Percentiles rank a stretch among this genome's conserved stretches.
Evolutionary conservation across 306 rosid genomes (phyloP).

Genomic region (Citrullus colocynthis): DNA sequence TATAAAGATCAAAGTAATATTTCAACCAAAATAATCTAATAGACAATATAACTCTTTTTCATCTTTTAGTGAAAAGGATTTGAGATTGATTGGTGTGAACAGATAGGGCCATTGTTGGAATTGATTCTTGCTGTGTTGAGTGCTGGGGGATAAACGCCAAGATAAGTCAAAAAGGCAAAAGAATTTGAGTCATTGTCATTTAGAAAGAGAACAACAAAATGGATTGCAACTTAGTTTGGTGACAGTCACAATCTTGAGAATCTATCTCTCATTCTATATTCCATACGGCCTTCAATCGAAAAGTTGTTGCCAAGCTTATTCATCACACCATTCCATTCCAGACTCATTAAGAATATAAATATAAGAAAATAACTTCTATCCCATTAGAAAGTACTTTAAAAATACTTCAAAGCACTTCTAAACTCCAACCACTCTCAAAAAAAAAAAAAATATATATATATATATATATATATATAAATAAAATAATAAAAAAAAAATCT

Average conservation of each 20-base stretch:
- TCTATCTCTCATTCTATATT: not conserved
- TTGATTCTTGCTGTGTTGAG: slow-evolving; percentile 6
- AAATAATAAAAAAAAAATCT: not conserved
- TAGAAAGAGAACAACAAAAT: slow-evolving; percentile 1
- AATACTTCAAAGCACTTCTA: not conserved
- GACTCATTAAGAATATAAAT: not conserved
- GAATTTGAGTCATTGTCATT: slow-evolving; percentile 14
- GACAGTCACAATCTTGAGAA: slow-evolving; percentile 13
- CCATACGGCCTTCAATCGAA: not conserved
- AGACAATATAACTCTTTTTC: not conserved
- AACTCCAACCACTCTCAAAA: not conserved
- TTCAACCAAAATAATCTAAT: not conserved
- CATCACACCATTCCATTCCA: not conserved
- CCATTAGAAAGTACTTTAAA: not conserved
- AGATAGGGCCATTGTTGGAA: not conserved
- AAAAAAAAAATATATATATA: too few relatives aligned
- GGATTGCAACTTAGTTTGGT: slow-evolving; percentile 7
- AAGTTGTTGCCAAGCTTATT: not conserved
- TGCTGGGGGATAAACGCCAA: slow-evolving; percentile 14
- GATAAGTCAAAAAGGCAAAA: slow-evolving; percentile 15
- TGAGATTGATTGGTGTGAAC: not conserved
- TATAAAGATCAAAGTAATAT: too few relatives aligned
- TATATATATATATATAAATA: too few relatives aligned
- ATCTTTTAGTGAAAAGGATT: not conserved
- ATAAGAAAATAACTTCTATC: too few relatives aligned